phyloP scores from a whole-genome alignment of 768 basidiomycete species.

The Clitopilus passeckerianus region DNA sequence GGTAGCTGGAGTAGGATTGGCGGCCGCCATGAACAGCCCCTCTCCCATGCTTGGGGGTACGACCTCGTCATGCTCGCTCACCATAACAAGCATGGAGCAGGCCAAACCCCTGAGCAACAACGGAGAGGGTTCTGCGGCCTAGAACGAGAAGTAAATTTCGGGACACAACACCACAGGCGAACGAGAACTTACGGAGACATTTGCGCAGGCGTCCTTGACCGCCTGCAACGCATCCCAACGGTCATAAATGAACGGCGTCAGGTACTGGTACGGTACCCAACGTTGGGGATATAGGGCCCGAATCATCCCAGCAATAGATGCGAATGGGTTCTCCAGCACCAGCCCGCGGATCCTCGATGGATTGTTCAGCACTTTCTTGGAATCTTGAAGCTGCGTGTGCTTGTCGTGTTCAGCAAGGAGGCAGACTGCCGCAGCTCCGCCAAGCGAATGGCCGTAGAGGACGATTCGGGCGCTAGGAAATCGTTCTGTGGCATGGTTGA shows the following conservation, averaged over 20 bases:
- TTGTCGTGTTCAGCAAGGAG: constrained; percentile 21
- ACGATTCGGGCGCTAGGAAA: constrained; percentile 29
- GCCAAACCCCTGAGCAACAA: constrained; percentile 13
- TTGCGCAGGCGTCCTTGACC: constrained; percentile 1
- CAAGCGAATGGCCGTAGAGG: constrained; percentile 45
- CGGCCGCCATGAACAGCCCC: constrained; percentile 13
- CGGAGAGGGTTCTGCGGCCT: neutral
- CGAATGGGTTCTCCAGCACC: constrained; percentile 47
- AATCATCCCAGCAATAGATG: constrained; percentile 42
- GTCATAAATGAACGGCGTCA: constrained; percentile 38
- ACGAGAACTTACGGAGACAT: neutral
- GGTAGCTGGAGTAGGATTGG: neutral
- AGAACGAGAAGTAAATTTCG: neutral
- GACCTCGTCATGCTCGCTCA: constrained; percentile 42
- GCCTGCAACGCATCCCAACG: constrained; percentile 39
- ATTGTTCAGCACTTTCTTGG: neutral
- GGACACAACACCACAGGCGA: neutral
- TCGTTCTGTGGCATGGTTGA: constrained; percentile 22
- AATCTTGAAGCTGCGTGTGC: neutral
- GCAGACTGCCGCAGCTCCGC: constrained; percentile 37
- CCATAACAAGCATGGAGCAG: constrained; percentile 24
- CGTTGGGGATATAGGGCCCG: constrained; percentile 38
- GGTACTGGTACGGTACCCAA: constrained; percentile 46
- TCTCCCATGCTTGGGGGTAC: constrained; percentile 34
- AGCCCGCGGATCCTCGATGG: constrained; percentile 24